Percentiles rank a stretch among this genome's conserved stretches.
Conservation (phyloP, 176 grass and related monocot species). For the Coix lacrymajobi region DNA sequence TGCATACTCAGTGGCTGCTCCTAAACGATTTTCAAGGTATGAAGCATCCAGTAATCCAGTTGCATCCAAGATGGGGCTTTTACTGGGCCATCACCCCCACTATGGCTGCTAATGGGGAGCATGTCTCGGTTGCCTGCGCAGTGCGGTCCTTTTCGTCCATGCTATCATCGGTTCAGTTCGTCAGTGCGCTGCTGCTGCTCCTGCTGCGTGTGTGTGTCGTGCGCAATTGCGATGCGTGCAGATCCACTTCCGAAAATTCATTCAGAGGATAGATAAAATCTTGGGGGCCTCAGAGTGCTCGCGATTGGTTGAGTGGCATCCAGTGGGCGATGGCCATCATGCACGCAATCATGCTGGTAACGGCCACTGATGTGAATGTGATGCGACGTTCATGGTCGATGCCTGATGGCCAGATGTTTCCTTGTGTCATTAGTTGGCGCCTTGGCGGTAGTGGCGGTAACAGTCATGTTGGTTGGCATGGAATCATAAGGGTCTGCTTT, state of each 20-base stretch:
- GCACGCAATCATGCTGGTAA: slow-evolving; percentile 9
- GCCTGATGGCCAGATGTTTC: neutral
- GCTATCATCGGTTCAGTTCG: neutral
- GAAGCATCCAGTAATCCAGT: neutral
- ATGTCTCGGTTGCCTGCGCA: slow-evolving; percentile 21
- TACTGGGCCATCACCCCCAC: slow-evolving; percentile 21
- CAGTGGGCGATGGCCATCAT: slow-evolving; percentile 10
- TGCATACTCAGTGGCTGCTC: neutral
- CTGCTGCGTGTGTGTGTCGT: neutral
- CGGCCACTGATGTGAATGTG: slow-evolving; percentile 23
- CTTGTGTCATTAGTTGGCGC: slow-evolving; percentile 4
- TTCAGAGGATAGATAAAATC: neutral
- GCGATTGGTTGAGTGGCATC: neutral
- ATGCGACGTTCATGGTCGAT: slow-evolving; percentile 10
- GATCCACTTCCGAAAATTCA: neutral
- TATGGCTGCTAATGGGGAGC: slow-evolving; percentile 16
- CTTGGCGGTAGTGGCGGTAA: neutral
- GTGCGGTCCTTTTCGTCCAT: slow-evolving; percentile 35
- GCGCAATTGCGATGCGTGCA: slow-evolving; percentile 7
- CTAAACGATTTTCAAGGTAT: neutral
- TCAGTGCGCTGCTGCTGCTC: neutral
- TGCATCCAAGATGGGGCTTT: slow-evolving; percentile 34
- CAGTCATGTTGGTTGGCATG: neutral
- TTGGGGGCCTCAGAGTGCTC: neutral
- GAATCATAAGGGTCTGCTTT: slow-evolving; percentile 16